A percentile compares a stretch with the other conserved stretches of the same genome.
Conservation (phyloP, 805 yeast species). For the Kodamaea neixiangensis region DNA sequence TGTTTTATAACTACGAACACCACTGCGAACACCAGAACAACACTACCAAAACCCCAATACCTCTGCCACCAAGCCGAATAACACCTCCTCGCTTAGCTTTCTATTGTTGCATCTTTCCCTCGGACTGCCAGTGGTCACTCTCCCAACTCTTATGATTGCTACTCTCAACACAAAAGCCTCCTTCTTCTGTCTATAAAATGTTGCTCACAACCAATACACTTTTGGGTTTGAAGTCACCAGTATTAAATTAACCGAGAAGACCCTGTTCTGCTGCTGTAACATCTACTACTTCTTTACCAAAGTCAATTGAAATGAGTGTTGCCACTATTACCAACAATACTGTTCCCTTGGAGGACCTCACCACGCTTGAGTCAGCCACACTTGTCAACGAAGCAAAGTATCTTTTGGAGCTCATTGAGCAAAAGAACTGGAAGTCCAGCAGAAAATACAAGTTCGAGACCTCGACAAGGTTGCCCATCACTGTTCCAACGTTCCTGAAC, state of each 20-base stretch:
- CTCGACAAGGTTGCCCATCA: constrained; percentile 10
- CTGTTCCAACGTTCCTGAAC: constrained; percentile 15
- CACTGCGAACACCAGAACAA: too few relatives aligned
- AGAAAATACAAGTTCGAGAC: constrained; percentile 14
- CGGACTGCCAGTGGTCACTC: background rate
- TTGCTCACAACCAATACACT: constrained; percentile 3
- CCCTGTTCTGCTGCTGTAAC: background rate
- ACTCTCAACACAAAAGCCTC: background rate
- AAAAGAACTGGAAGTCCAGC: constrained; percentile 15
- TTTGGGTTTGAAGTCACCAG: background rate
- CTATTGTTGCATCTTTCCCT: too few relatives aligned
- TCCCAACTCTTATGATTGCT: constrained; percentile 5
- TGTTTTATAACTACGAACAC: too few relatives aligned
- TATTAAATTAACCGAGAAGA: background rate
- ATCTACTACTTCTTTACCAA: background rate
- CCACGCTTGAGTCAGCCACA: constrained; percentile 13
- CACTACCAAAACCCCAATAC: too few relatives aligned
- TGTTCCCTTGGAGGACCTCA: constrained; percentile 14
- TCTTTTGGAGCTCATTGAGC: constrained; percentile 13
- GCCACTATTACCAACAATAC: constrained; percentile 15
- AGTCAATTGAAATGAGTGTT: constrained; percentile 10
- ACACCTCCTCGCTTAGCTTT: too few relatives aligned
- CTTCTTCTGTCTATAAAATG: background rate
- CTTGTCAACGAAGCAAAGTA: constrained; percentile 15
- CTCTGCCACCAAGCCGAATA: too few relatives aligned